Conservation (phyloP, 257 asterid species). For the Leonotis leonurus region DNA sequence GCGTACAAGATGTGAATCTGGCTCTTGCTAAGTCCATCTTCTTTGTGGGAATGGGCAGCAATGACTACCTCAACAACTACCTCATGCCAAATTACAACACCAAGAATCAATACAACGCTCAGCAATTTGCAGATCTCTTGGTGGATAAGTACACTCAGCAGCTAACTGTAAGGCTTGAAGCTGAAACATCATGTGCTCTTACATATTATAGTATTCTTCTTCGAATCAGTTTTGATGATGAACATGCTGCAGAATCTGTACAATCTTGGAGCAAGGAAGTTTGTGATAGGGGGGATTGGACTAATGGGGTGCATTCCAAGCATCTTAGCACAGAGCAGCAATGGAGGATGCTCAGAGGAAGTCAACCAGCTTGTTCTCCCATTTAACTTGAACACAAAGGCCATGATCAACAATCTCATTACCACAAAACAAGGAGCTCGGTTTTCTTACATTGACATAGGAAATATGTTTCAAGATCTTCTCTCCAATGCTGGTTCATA, state of each 20-base stretch:
- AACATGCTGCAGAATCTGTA: slow-evolving; percentile 54
- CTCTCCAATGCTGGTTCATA: slow-evolving; percentile 51
- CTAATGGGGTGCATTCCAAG: slow-evolving; percentile 88
- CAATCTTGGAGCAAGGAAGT: slow-evolving; percentile 79
- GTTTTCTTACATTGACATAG: slow-evolving; percentile 53
- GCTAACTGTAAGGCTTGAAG: too few relatives aligned
- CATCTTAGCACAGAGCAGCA: slow-evolving; percentile 53
- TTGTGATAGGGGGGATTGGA: slow-evolving; percentile 75
- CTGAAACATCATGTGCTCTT: too few relatives aligned
- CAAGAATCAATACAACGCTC: slow-evolving; percentile 43
- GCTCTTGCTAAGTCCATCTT: slow-evolving; percentile 50
- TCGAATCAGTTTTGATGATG: not conserved
- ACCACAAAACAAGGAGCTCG: slow-evolving; percentile 31
- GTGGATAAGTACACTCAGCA: slow-evolving; percentile 48
- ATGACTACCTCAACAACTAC: slow-evolving; percentile 84
- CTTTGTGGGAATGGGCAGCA: slow-evolving; percentile 83
- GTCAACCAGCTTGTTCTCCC: slow-evolving; percentile 66
- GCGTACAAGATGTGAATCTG: slow-evolving; percentile 42
- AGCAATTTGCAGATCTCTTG: slow-evolving; percentile 70
- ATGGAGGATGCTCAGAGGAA: slow-evolving; percentile 51
- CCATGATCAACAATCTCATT: slow-evolving; percentile 54
- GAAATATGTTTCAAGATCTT: slow-evolving; percentile 62
- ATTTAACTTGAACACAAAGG: slow-evolving; percentile 48
- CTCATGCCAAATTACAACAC: slow-evolving; percentile 67
- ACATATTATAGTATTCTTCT: too few relatives aligned